A percentile compares a stretch with the other conserved stretches of the same genome.
Evolutionary conservation across 805 yeast species (phyloP).

Genomic region (Candida ovalis): DNA sequence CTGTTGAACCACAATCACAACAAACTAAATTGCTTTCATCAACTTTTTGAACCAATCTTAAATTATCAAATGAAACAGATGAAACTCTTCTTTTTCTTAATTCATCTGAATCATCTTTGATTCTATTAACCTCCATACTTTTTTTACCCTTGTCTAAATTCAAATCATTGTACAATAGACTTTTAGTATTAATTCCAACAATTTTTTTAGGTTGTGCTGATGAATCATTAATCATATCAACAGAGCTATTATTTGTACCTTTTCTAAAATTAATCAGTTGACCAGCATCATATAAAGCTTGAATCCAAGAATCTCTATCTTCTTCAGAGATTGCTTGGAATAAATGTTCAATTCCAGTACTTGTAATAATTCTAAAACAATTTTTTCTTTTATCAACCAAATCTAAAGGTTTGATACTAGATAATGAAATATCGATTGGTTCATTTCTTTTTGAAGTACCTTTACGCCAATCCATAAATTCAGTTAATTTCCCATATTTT

Average conservation of each 20-base stretch:
- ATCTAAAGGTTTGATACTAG: slow-evolving; percentile 51
- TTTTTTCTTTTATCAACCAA: slow-evolving; percentile 41
- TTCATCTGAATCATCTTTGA: background rate
- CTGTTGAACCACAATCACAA: slow-evolving; percentile 71
- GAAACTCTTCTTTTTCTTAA: slow-evolving; percentile 30
- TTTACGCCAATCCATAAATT: slow-evolving; percentile 77
- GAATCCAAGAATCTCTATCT: slow-evolving; percentile 69
- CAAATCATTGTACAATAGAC: background rate
- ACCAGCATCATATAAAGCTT: slow-evolving; percentile 54
- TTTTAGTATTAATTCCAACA: background rate
- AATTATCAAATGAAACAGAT: slow-evolving; percentile 30
- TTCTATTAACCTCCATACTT: no score
- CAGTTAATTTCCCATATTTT: slow-evolving; percentile 61
- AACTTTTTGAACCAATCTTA: slow-evolving; percentile 37
- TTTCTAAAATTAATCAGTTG: slow-evolving; percentile 27
- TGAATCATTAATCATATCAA: background rate
- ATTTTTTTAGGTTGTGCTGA: background rate
- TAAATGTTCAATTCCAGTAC: slow-evolving; percentile 58
- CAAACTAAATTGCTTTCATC: slow-evolving; percentile 61
- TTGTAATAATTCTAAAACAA: slow-evolving; percentile 77
- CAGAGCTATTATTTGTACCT: background rate
- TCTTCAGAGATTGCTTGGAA: slow-evolving; percentile 71
- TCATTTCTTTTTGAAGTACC: slow-evolving; percentile 57
- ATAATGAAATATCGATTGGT: slow-evolving; percentile 69
- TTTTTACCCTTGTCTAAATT: background rate